Evolutionary conservation across 495 filamentous ascomycete genomes (phyloP), one percentile per base, ranked within the genome.

Genomic region (Cenococcum geophilum): DNA sequence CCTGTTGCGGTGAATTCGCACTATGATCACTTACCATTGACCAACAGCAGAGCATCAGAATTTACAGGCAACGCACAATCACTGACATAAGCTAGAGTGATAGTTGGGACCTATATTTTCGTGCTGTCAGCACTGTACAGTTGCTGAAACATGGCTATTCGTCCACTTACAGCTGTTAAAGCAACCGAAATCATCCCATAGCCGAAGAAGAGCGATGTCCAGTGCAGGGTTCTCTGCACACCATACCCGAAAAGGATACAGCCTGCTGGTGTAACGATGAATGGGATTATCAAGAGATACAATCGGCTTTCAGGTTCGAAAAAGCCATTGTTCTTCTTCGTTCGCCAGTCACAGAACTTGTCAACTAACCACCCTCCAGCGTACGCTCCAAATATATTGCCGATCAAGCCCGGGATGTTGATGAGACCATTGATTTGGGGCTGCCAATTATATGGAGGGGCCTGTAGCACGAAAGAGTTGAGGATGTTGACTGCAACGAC

Each of bases 401-500:
- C 71, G 21, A 74, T 40, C 4, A 74, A 43, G 5, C 70, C 71
- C 5, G 71, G 68, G 23, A 74, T 72, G 57, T 74, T 74, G 61
- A 74, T 66, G 47, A 74, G 60, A 18, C 71, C 71, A 45, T 68
- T 72, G 45, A 71, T 68, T 22, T 50, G 45, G 12, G 70, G 63
- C 5, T 48, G 34, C 64, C 66, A 74, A 49, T 60, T 64, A 58
- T 74, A 72, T 12, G 72, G 70, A 45, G 70, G 72, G 0, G 72
- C 70, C 65, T 71, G 62, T 23, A 74, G 61, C 16, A 72, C 62
- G 60, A 74, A 74, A 34, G 68, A 61, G 48, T 68, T 67, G 35
- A 72, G 62, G 22, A 72, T 71, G 57, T 74, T 74, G 62, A 74
- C 68, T 1, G 68, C 66, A 4, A 71, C 67, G 6, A 71, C 65